Evolutionary conservation across 2,329 filamentous ascomycete species (phyloP).

Genomic region (Aureobasidium leucospermi): DNA sequence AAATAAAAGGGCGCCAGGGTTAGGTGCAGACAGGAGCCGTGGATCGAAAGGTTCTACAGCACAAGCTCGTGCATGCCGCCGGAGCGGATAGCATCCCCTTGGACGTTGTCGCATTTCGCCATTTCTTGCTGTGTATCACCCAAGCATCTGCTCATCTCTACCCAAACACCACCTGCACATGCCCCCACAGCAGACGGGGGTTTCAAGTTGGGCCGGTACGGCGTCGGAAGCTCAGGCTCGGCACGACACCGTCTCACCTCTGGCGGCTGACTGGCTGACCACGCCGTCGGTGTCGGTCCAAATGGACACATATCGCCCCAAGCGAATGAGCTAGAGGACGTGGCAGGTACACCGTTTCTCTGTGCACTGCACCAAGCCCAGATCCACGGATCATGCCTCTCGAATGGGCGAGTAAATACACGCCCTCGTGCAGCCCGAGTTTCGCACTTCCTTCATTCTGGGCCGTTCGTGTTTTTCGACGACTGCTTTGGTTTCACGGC

Average conservation of each 20-base stretch:
- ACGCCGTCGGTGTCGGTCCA: slow-evolving; percentile 7
- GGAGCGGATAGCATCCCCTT: slow-evolving; percentile 4
- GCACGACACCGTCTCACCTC: slow-evolving; percentile 13
- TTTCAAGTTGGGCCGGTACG: slow-evolving; percentile 14
- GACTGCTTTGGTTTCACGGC: slow-evolving; percentile 4
- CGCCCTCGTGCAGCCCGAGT: slow-evolving; percentile 8
- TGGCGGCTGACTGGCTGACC: slow-evolving; percentile 14
- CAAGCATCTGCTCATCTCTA: neutral
- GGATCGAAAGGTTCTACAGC: slow-evolving; percentile 14
- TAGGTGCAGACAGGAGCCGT: slow-evolving; percentile 13
- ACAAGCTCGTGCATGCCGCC: slow-evolving; percentile 12
- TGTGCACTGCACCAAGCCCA: slow-evolving; percentile 12
- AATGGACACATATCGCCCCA: slow-evolving; percentile 1
- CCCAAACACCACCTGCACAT: slow-evolving; percentile 4
- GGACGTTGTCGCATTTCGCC: neutral
- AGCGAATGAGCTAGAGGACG: slow-evolving; percentile 9
- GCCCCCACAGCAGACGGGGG: slow-evolving; percentile 10
- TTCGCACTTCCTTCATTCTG: slow-evolving; percentile 4
- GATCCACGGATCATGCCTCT: slow-evolving; percentile 14
- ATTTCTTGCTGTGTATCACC: slow-evolving; percentile 9
- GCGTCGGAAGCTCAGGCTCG: slow-evolving; percentile 13
- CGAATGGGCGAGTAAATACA: slow-evolving; percentile 19
- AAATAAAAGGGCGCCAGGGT: slow-evolving; percentile 6
- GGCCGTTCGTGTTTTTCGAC: neutral
- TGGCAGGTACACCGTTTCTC: slow-evolving; percentile 14